A percentile compares a stretch with the other conserved stretches of the same genome.
Conservation (phyloP, 78 protist species). For the Guillardia theta region DNA sequence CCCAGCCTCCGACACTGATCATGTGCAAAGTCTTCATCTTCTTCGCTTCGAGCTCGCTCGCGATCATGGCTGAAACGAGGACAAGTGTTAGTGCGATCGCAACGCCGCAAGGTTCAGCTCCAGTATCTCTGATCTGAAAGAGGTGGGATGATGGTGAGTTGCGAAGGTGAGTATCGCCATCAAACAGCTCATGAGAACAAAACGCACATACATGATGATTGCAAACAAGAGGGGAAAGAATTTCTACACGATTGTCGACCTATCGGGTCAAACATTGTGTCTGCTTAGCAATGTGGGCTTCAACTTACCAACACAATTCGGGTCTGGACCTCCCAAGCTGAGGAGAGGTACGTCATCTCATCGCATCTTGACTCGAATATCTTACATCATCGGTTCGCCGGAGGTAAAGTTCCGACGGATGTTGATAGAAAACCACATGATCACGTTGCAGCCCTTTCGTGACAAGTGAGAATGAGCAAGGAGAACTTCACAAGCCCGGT, state of each 20-base stretch:
- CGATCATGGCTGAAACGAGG: background rate
- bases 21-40: background rate
- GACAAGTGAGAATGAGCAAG: too few species aligned
- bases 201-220: too few species aligned
- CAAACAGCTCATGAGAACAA: too few species aligned
- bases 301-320: background rate
- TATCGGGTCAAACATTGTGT: background rate
- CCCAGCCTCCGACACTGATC: background rate
- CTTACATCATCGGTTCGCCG: background rate
- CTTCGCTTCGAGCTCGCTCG: background rate
- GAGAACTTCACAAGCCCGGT: too few species aligned
- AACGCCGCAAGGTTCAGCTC: too few species aligned
- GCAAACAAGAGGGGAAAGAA: too few species aligned
- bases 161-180: too few species aligned
- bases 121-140: too few species aligned
- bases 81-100: background rate
- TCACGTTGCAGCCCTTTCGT: background rate
- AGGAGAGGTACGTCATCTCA: background rate
- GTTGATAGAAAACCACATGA: background rate
- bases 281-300: too few species aligned
- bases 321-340: background rate
- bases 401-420: background rate
- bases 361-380: too few species aligned
- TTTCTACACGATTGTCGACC: too few species aligned
- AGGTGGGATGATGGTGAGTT: too few species aligned